Conservation (phyloP, 352 stramenopile genomes). For the Phytophthora vignae region DNA sequence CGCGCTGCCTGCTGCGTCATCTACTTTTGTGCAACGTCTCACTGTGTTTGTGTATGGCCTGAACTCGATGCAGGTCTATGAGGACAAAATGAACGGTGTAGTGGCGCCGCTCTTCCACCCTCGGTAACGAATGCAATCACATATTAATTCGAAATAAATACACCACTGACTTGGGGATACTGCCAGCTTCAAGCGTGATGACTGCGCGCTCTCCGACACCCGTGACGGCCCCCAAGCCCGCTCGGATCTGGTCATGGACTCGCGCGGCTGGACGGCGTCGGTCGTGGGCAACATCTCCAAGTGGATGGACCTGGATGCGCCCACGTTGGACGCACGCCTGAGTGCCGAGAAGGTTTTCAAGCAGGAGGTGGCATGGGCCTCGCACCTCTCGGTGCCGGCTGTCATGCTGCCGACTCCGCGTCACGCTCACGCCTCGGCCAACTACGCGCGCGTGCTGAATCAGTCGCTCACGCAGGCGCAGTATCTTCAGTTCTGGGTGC, state of each 20-base stretch:
- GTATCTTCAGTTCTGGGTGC: constrained; percentile 92
- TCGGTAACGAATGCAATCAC: constrained; percentile 36
- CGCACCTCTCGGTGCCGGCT: constrained; percentile 95
- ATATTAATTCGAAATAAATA: too few species aligned
- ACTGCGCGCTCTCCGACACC: constrained; percentile 61
- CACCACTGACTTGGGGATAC: neutral
- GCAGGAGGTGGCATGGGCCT: constrained; percentile 96
- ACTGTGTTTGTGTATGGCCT: neutral
- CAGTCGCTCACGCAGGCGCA: constrained; percentile 75
- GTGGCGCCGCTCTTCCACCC: constrained; percentile 87
- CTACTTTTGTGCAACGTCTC: neutral
- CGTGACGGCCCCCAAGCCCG: constrained; percentile 68
- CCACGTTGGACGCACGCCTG: constrained; percentile 47
- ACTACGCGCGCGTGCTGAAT: constrained; percentile 91
- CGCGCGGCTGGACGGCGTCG: constrained; percentile 81
- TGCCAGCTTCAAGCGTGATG: constrained; percentile 76
- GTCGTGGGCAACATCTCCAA: constrained; percentile 84
- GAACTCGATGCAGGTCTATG: constrained; percentile 50
- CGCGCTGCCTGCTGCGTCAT: neutral
- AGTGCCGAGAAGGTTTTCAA: constrained; percentile 84
- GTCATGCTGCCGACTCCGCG: constrained; percentile 91
- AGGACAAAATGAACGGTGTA: constrained; percentile 84
- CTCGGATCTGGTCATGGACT: constrained; percentile 88
- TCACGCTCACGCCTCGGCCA: constrained; percentile 53
- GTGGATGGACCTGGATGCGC: constrained; percentile 80